These are phyloP conservation scores for Botrytis pseudocinerea DNA, from an alignment of 2,329 filamentous ascomycete species.

Conservation along the genomic window DNA sequence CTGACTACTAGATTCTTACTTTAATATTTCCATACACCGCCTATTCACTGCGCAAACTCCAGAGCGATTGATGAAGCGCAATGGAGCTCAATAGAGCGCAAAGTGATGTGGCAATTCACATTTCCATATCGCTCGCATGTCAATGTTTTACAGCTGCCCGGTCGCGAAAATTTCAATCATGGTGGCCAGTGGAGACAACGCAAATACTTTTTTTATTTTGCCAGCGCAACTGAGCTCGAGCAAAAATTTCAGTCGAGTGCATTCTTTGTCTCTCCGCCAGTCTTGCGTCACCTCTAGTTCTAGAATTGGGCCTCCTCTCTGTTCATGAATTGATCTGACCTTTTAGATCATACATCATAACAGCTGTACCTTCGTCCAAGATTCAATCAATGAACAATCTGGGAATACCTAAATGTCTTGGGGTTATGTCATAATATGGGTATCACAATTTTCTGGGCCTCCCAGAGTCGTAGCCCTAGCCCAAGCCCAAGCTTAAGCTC, in stretches of 20 bases:
- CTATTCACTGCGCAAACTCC: not conserved
- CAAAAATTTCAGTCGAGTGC: not conserved
- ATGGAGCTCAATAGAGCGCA: not conserved
- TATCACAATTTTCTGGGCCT: not conserved
- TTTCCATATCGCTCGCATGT: not conserved
- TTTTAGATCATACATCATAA: constrained; percentile 1
- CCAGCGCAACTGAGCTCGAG: constrained; percentile 2
- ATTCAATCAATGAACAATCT: not conserved
- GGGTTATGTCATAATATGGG: constrained; percentile 1
- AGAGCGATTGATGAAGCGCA: not conserved
- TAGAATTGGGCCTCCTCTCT: not conserved
- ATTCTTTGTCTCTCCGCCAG: not conserved
- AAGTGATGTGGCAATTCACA: constrained; percentile 4
- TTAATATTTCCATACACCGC: not conserved
- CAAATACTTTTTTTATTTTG: not conserved
- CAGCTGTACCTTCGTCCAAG: not conserved
- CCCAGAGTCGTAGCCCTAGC: not conserved
- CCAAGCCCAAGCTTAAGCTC: not conserved
- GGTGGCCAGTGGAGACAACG: not conserved
- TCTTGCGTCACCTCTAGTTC: not conserved
- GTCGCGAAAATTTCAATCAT: not conserved
- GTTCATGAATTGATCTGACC: not conserved
- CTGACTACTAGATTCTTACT: not conserved
- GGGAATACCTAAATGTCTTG: not conserved
- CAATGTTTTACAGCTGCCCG: not conserved